phyloP scores from a whole-genome alignment of 805 yeast genomes.

The Saccharomycopsis babjevae region DNA sequence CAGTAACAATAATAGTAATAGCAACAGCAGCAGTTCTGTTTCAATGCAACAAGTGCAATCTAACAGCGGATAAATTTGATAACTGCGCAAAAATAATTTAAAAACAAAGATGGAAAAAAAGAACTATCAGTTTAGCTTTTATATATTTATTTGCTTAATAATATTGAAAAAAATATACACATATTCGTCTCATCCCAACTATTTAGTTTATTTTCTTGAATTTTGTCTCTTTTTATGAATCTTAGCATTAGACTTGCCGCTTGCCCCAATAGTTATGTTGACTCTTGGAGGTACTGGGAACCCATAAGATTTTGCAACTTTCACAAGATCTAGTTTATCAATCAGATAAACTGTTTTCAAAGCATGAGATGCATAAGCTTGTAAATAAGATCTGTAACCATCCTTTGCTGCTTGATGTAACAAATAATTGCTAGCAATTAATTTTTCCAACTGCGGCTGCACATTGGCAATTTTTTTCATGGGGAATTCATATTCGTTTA shows the following conservation, averaged over 20 bases:
- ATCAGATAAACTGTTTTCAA: constrained; percentile 93
- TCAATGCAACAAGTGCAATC: not conserved
- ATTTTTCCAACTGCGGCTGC: constrained; percentile 84
- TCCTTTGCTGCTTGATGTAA: constrained; percentile 93
- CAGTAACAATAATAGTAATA: not conserved
- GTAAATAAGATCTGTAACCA: constrained; percentile 93
- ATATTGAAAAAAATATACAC: not conserved
- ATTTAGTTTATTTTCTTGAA: not conserved
- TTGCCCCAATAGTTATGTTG: constrained; percentile 89
- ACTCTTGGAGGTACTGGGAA: constrained; percentile 95
- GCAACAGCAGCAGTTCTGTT: not conserved
- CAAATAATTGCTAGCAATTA: constrained; percentile 87
- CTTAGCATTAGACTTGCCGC: constrained; percentile 46
- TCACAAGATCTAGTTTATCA: constrained; percentile 85
- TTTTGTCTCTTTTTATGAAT: constrained; percentile 2
- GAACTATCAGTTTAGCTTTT: not conserved
- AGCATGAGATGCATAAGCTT: constrained; percentile 95
- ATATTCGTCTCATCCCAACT: not conserved
- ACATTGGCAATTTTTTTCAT: constrained; percentile 89
- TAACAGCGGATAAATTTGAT: not conserved
- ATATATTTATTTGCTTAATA: not conserved
- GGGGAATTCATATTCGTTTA: constrained; percentile 96
- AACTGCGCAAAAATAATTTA: not conserved
- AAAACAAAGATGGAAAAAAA: not conserved
- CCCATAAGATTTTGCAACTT: constrained; percentile 93